Evolutionary conservation across 768 basidiomycete genomes (phyloP), one percentile per base, ranked within the genome.

Genomic region (Lentinula lateritia): DNA sequence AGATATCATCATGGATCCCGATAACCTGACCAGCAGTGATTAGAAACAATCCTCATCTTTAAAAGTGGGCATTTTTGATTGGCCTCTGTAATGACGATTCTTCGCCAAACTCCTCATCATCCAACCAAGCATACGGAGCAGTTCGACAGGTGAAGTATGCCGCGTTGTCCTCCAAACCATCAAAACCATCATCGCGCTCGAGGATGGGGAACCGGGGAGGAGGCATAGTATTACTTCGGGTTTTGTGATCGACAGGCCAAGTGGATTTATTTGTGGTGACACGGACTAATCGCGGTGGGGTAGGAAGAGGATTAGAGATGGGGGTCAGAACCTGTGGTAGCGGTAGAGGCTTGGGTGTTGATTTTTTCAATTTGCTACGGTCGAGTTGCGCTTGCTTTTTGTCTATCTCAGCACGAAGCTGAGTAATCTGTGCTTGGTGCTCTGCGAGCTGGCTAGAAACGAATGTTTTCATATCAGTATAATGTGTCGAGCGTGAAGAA

Each of bases 271-370:
- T 41, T 50, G 45, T 18, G 12, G 34, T 20, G 6, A 50, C 34
- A 28, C 18, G 58, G 3, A 59, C n/a, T 34, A 59, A 23, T 8
- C 58, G 58, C 28, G 58, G 58, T 15, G 58, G 58, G 13, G 43
- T 12, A 10, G 58, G 58, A 23, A 59, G 58, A 59, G 58, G 58
- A 45, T 59, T 59, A 18, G 55, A 18, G 23, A 43, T 56, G n/a
- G 23, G 4, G n/a, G 43, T 2, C 16, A 41, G 55, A 9, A 36
- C 12, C 16, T 46, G 48, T 12, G 58, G 48, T 59, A 59, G 18
- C 6, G 58, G 48, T 18, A 59, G n/a, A 23, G 55, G 55, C 23
- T 43, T 56, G 5, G 58, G 36, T 16, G 42, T 13, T 16, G 58
- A 2, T 46, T 59, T 59, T 18, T 59, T 59, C 10, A 38, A 15